These are phyloP conservation scores for Cyathus striatus DNA, from an alignment of 768 basidiomycete species.

Conservation along the genomic window DNA sequence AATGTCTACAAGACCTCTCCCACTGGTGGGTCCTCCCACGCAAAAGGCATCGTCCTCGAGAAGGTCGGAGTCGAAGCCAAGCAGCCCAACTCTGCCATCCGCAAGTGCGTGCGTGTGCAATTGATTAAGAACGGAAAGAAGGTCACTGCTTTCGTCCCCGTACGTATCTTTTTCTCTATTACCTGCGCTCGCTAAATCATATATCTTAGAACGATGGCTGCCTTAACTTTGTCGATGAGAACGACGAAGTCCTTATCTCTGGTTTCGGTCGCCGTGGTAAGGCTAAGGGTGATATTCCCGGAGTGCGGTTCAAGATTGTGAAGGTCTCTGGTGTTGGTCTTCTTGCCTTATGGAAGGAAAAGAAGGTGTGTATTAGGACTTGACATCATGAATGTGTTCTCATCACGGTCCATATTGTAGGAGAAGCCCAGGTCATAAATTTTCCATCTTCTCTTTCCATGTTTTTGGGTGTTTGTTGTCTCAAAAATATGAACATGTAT, in stretches of 20 bases:
- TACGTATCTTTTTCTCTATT: constrained; percentile 33
- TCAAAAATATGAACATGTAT: constrained; percentile 12
- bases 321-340: constrained; percentile 99
- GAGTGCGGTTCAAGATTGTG: constrained; percentile 99
- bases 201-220: constrained; percentile 83
- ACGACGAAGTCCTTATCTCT: constrained; percentile 99
- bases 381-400: neutral
- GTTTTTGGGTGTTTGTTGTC: constrained; percentile 6
- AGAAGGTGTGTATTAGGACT: constrained; percentile 64
- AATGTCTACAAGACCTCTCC: constrained; percentile 99
- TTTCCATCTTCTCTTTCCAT: constrained; percentile 5
- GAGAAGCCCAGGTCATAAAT: constrained; percentile 53
- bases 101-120: constrained; percentile 99
- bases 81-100: constrained; percentile 99
- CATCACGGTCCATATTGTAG: constrained; percentile 23
- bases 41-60: constrained; percentile 99
- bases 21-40: constrained; percentile 98
- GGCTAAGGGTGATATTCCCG: constrained; percentile 99
- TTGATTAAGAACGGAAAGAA: constrained; percentile 99
- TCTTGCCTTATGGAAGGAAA: constrained; percentile 97
- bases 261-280: constrained; percentile 99
- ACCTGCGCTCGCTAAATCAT: neutral
- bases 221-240: constrained; percentile 98
- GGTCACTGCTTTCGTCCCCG: constrained; percentile 99
- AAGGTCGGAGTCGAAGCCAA: constrained; percentile 99